Percentiles rank a stretch among this genome's conserved stretches.
phyloP scores from a whole-genome alignment of 306 rosid genomes.

The Sicyos baderoa region DNA sequence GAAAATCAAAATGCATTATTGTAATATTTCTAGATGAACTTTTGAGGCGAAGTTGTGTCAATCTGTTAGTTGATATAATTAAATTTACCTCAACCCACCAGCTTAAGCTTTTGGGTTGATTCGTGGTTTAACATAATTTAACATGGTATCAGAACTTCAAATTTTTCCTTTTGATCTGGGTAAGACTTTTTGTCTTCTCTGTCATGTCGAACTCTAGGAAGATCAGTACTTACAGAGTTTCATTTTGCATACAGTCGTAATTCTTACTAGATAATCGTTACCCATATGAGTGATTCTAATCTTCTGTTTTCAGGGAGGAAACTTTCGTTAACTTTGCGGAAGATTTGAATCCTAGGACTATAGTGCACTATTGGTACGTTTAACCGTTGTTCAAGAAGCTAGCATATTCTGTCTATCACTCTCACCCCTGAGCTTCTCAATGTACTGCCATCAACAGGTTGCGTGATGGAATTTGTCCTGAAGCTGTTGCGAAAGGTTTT shows the following conservation, averaged over 20 bases:
- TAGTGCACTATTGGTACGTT: conserved; percentile 87
- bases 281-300: conserved; percentile 14
- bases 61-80: too few species aligned
- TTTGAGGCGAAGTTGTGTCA: background rate
- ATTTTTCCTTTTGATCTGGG: too few species aligned
- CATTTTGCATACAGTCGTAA: background rate
- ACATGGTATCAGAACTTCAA: too few species aligned
- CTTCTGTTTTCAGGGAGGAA: conserved; percentile 72
- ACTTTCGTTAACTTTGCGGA: conserved; percentile 66
- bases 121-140: too few species aligned
- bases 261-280: background rate
- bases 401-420: background rate
- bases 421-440: conserved; percentile 4
- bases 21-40: background rate
- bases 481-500: conserved; percentile 77
- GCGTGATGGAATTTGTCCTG: conserved; percentile 74
- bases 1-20: background rate
- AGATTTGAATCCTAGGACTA: conserved; percentile 68
- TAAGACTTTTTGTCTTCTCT: too few species aligned
- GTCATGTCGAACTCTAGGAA: background rate
- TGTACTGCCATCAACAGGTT: conserved; percentile 41
- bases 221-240: background rate
- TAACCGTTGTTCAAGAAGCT: conserved; percentile 13
- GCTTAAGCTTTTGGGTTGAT: too few species aligned
- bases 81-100: too few species aligned